Evolutionary conservation across 2,329 filamentous ascomycete genomes (phyloP), one percentile per base, ranked within the genome.

Genomic region (Ustulina deusta): DNA sequence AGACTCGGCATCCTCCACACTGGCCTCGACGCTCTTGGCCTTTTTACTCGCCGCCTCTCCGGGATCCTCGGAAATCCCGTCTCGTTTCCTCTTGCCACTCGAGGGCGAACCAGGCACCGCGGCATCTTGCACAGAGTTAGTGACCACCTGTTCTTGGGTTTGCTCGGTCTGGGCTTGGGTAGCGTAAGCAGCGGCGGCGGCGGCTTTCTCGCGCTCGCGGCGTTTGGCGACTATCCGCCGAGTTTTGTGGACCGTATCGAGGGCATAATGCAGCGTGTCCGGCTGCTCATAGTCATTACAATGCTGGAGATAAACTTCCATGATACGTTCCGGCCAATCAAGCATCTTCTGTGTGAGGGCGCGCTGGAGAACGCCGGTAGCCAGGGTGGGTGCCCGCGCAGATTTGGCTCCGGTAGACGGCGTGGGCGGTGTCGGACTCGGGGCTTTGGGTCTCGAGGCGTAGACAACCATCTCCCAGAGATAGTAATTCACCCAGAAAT

Each of bases 401-500:
- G 83, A 83, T 56, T 84, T 84, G 20, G 78, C 67, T 22, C 69
- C 71, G n/a, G 70, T 68, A 10, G 73, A 75, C 0, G 75, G 72
- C 4, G 81, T 81, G 2, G 80, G 81, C 5, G 86, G 85, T 0
- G 84, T 86, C 1, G 85, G 83, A 66, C 87, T 87, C 66, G 85
- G 82, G 40, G 81, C 80, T 63, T 84, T 86, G 62, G 85, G 83
- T 65, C 78, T 81, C 5, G 84, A 83, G 1, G 83, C 80, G 70
- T 87, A 88, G 4, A 88, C 75, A 65, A 91, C 85, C 85, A 98
- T 91, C 80, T 98, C 96, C 91, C 94, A 98, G 61, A 91, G 85
- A 80, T 97, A 97, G 79, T 93, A 97, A 49, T 90, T 89, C 63
- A 94, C 86, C 96, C 96, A 99, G 78, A 98, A 98, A 74, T 97